Evolutionary conservation across 2,329 filamentous ascomycete species (phyloP), one percentile per base, ranked within the genome.

Genomic region (Claviceps purpurea): DNA sequence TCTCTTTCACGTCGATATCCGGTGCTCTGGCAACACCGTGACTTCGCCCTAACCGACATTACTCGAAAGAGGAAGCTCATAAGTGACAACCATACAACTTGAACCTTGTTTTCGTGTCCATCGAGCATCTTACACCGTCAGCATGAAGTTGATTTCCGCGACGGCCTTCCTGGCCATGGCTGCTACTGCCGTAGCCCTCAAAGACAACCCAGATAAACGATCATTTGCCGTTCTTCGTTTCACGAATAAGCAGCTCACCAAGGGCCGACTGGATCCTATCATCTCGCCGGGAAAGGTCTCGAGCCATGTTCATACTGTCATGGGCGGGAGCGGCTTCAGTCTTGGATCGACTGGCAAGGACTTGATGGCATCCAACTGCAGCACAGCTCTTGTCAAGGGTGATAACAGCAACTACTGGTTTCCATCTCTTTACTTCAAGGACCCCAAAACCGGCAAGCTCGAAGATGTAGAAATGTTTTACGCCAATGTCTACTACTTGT

Each of bases 341-440:
- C 70, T 79, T 57, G 73, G 67, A 50, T 81, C 84, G 62, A 79
- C 74, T 43, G 85, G 81, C 59, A 71, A 78, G 52, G 71, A 77
- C 46, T 73, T 86, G 26, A 55, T 72, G 54, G 64, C 73, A 52
- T 87, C 84, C 37, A 74, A 76, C 26, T 91, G 87, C 73, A 85
- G 81, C 48, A 87, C 82, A 38, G 84, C 86, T 64, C 74, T 76
- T 55, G 73, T 87, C 62, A 79, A 75, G 59, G 78, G 78, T 51
- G 85, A 89, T 68, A 73, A 80, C 63, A 85, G 78, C 59, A 84
- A 84, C 66, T 90, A 91, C 72, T 90, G 87, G 87, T 81, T 82
- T 52, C 85, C 87, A 1, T 72, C 73, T 30, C 69, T 90, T 2
- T 89, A 82, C 68, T 89, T 84, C 67, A 70, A 74, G 58, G 77